Evolutionary conservation across 2,329 filamentous ascomycete genomes (phyloP).

Genomic region (Ophiostoma pallidulum): DNA sequence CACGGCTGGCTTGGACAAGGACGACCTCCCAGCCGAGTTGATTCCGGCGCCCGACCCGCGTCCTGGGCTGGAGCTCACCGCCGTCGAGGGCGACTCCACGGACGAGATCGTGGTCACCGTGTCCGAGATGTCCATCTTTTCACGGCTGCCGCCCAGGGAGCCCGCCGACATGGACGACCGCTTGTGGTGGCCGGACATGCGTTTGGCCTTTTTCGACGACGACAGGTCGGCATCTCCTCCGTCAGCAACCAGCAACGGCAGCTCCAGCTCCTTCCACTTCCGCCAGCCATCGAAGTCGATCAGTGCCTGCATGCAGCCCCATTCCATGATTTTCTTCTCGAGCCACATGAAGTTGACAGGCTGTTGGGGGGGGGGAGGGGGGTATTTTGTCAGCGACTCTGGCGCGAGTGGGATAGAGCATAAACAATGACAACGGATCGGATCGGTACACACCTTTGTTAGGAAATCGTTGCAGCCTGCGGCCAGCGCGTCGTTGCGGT

Average conservation of each 20-base stretch:
- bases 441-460: slow-evolving; percentile 85
- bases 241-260: neutral
- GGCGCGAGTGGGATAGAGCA: no score
- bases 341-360: slow-evolving; percentile 97
- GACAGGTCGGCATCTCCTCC: neutral
- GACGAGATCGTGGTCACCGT: slow-evolving; percentile 4
- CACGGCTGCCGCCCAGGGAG: neutral
- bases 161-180: slow-evolving; percentile 2
- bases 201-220: neutral
- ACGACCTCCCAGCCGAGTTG: neutral
- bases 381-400: no score
- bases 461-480: slow-evolving; percentile 97
- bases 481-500: slow-evolving; percentile 87
- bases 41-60: neutral
- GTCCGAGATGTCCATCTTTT: slow-evolving; percentile 2
- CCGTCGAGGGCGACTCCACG: neutral
- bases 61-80: neutral
- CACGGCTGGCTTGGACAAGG: neutral
- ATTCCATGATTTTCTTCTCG: slow-evolving; percentile 95
- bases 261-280: slow-evolving; percentile 81
- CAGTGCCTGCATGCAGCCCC: slow-evolving; percentile 98
- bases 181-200: neutral
- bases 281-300: slow-evolving; percentile 99
- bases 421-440: slow-evolving; percentile 16
- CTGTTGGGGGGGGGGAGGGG: slow-evolving; percentile 33